Evolutionary conservation across 2,329 filamentous ascomycete genomes (phyloP).

Genomic region (Xenosphaeropsis pyriputrescens): DNA sequence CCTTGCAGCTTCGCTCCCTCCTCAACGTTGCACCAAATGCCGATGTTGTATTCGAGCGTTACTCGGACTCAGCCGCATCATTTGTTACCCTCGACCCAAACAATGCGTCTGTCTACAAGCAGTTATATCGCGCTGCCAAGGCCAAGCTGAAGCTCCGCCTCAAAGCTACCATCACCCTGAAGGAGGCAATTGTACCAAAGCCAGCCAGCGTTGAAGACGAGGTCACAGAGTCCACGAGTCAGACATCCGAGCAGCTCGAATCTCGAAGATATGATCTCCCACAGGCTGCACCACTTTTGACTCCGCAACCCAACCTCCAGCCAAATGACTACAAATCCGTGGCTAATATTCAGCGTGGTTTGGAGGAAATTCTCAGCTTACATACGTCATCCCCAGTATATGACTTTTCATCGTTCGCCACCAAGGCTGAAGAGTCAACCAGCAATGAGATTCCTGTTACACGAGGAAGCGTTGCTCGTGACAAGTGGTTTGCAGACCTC

Average conservation of each 20-base stretch:
- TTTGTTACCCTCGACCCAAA: conserved; percentile 67
- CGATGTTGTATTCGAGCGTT: conserved; percentile 68
- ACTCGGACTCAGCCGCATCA: conserved; percentile 77
- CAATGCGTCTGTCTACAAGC: conserved; percentile 83
- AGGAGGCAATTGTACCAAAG: conserved; percentile 16
- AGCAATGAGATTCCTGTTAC: conserved; percentile 12
- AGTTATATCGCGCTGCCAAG: conserved; percentile 90
- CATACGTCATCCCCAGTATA: conserved; percentile 2
- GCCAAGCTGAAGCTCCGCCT: conserved; percentile 96
- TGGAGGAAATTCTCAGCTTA: conserved; percentile 14
- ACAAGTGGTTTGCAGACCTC: conserved; percentile 19
- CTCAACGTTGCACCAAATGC: conserved; percentile 50
- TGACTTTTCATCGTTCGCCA: neutral
- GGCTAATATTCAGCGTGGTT: conserved; percentile 13
- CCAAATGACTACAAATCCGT: conserved; percentile 9
- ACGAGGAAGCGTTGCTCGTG: conserved; percentile 13
- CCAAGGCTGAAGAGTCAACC: neutral
- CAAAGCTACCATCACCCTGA: conserved; percentile 41
- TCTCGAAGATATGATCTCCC: neutral
- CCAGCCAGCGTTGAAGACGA: conserved; percentile 35
- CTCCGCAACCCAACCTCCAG: conserved; percentile 2
- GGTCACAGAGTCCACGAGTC: conserved; percentile 11
- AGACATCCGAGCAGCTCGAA: conserved; percentile 5
- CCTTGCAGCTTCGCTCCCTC: conserved; percentile 48
- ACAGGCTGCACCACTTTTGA: conserved; percentile 1